Base-by-base conservation (phyloP, 176 grass and related monocot genomes). In the Aegilops speltoides region DNA sequence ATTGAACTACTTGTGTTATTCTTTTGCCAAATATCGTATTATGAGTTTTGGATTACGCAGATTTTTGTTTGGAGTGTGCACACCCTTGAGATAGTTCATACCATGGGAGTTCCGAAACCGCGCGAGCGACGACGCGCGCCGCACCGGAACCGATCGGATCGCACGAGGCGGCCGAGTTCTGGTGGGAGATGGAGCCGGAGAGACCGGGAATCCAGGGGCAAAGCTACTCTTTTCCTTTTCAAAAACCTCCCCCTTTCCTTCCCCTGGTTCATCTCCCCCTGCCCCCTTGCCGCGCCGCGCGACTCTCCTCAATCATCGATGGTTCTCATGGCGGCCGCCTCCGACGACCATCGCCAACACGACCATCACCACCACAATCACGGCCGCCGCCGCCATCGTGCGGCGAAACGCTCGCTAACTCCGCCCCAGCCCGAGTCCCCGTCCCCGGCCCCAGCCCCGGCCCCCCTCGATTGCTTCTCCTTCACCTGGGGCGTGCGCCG, bases 401-500 rank as follows among this genome's bases (percentile, higher is more conserved):
- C 22, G 10, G 34, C 32, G 4, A 86, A 71, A n/a, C 34, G 46
- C 13, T 70, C 46, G 19, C 57, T 12, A 4, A 33, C 26, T 15
- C 16, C 54, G 1, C 70, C 10, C 34, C 19, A 0, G 20, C 36
- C 6, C 52, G 1, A 50, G 10, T 8, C 17, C 29, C 5, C 0
- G 41, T 12, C 41, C 3, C 10, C 10, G 0, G 8, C 73, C 20
- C 16, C 60, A 11, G 59, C 77, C 6, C 23, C 52, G 15, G 0
- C 81, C 64, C 63, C 13, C 43, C 77, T 87, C 89, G 48, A 71
- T 79, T 20, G 24, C 50, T 87, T 87, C 86, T 73, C 77, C 79
- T 86, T 88, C 79, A 64, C 60, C 75, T 88, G 83, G 88, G 82
- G 84, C 41, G 12, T 67, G 73, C 86, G 68, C 11, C 86, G 83